phyloP scores from a whole-genome alignment of 768 basidiomycete genomes.

The Calvatia gigantea region DNA sequence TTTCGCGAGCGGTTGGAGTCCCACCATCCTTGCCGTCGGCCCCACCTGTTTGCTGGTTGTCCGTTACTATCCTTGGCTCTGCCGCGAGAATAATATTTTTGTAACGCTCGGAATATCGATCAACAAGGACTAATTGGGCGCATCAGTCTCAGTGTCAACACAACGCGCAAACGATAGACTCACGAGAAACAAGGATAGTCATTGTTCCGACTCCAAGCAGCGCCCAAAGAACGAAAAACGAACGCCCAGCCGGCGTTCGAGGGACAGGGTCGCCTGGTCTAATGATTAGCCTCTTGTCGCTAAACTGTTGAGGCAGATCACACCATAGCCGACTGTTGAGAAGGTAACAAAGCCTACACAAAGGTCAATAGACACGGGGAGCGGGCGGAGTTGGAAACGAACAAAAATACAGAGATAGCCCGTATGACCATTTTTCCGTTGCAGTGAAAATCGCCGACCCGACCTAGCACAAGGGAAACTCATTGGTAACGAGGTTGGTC shows the following conservation, averaged over 20 bases:
- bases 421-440: constrained; percentile 72
- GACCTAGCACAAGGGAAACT: constrained; percentile 35
- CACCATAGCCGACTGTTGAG: constrained; percentile 69
- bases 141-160: not conserved
- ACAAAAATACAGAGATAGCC: constrained; percentile 72
- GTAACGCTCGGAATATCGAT: constrained; percentile 65
- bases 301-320: not conserved
- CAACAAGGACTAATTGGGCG: constrained; percentile 48
- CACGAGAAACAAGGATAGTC: constrained; percentile 73
- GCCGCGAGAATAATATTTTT: constrained; percentile 47
- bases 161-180: constrained; percentile 14
- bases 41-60: not conserved
- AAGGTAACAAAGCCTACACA: constrained; percentile 65
- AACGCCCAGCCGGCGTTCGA: constrained; percentile 62
- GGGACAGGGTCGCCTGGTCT: constrained; percentile 57
- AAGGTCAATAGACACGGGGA: not conserved
- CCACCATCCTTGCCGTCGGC: not conserved
- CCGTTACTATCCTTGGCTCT: not conserved
- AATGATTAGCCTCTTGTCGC: not conserved
- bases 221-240: constrained; percentile 78
- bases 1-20: not conserved
- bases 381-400: constrained; percentile 17
- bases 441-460: constrained; percentile 64
- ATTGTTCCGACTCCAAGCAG: constrained; percentile 72
- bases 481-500: not conserved